phyloP scores from a whole-genome alignment of 176 grass and related monocot species.

The Sorghum bicolor region DNA sequence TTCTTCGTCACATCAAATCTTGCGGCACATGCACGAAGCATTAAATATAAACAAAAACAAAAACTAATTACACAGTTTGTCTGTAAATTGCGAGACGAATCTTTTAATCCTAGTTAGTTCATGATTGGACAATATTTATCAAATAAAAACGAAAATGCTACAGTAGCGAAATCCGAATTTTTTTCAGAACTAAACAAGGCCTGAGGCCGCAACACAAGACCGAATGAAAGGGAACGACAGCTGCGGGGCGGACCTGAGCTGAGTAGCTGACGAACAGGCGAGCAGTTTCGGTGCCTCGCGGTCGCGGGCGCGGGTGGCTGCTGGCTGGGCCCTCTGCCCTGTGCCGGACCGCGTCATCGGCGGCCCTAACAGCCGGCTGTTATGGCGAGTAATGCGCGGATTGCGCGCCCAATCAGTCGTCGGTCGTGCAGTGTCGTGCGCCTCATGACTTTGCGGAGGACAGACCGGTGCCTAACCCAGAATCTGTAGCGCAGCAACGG shows the following conservation, averaged over 20 bases:
- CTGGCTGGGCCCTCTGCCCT: too few relatives aligned
- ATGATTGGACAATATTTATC: too few relatives aligned
- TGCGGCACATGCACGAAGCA: too few relatives aligned
- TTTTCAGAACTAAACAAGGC: too few relatives aligned
- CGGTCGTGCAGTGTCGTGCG: slow-evolving; percentile 13
- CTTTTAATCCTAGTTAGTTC: too few relatives aligned
- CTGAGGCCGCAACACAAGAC: neutral
- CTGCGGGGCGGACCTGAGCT: neutral
- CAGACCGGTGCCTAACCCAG: neutral
- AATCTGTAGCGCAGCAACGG: neutral
- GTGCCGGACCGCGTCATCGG: neutral
- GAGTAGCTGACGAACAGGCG: neutral
- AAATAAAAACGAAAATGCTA: too few relatives aligned
- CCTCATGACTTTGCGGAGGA: neutral
- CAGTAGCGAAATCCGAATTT: too few relatives aligned
- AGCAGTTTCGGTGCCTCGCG: neutral
- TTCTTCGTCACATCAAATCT: too few relatives aligned
- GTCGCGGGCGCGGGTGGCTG: neutral
- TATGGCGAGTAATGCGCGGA: slow-evolving; percentile 5
- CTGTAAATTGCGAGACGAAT: too few relatives aligned
- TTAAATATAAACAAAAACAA: too few relatives aligned
- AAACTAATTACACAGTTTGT: too few relatives aligned
- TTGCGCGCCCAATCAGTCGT: neutral
- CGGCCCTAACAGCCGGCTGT: neutral
- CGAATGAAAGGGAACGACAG: neutral